Evolutionary conservation across 176 grass and related monocot genomes (phyloP).

Genomic region (Secale cereale): DNA sequence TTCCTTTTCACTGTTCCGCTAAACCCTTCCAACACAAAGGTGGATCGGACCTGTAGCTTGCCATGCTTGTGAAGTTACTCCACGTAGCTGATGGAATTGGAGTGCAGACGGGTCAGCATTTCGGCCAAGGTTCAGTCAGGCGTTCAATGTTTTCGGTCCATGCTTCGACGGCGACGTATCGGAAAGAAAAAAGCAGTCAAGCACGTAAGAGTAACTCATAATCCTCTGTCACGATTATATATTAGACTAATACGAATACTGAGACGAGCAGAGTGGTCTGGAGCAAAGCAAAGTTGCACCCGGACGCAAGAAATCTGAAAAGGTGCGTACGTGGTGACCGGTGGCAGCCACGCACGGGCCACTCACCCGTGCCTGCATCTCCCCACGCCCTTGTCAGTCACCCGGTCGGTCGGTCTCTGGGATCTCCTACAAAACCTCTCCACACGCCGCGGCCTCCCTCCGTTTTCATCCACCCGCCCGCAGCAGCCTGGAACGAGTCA

Average conservation of each 20-base stretch:
- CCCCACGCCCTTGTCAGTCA: slow-evolving; percentile 12
- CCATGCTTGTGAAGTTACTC: background rate
- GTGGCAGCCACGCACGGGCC: slow-evolving; percentile 20
- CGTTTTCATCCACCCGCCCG: background rate
- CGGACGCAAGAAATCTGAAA: slow-evolving; percentile 11
- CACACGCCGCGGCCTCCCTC: slow-evolving; percentile 13
- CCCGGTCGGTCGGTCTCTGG: background rate
- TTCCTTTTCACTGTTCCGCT: background rate
- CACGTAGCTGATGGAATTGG: background rate
- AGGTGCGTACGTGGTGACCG: background rate
- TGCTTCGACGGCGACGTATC: background rate
- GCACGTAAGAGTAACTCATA: background rate
- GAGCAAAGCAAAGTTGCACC: background rate
- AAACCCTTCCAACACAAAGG: background rate
- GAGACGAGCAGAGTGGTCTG: background rate
- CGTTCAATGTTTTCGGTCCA: background rate
- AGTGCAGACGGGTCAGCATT: background rate
- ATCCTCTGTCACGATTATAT: background rate
- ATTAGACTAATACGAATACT: background rate
- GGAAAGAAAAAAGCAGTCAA: background rate
- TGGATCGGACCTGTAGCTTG: background rate
- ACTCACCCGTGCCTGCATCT: background rate
- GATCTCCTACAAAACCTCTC: slow-evolving; percentile 17
- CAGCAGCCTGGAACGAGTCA: background rate
- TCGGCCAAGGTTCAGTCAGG: background rate